These are phyloP conservation scores for Piper betle DNA, from an alignment of 164 flowering plant genomes.

Conservation along the genomic window DNA sequence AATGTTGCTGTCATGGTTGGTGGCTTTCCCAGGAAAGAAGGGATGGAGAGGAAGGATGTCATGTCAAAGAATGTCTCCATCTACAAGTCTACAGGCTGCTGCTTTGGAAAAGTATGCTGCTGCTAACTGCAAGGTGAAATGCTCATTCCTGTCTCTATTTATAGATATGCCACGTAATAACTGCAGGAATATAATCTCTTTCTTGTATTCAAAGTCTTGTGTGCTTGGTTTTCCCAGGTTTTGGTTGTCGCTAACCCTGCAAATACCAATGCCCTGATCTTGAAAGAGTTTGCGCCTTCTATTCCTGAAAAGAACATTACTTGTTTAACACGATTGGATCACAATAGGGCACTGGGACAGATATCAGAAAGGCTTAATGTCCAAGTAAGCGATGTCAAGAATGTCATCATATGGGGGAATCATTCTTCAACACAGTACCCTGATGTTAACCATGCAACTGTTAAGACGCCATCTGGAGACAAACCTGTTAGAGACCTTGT, in stretches of 20 bases:
- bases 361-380: constrained; percentile 84
- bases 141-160: neutral
- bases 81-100: constrained; percentile 94
- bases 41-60: constrained; percentile 97
- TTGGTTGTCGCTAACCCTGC: constrained; percentile 32
- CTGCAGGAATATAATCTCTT: no score
- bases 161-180: neutral
- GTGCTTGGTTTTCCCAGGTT: neutral
- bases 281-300: constrained; percentile 82
- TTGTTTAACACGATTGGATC: constrained; percentile 86
- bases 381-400: constrained; percentile 84
- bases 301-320: constrained; percentile 63
- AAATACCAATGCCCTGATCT: constrained; percentile 54
- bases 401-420: constrained; percentile 95
- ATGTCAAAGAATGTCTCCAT: constrained; percentile 95
- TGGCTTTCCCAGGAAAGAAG: constrained; percentile 98
- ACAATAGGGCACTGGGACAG: constrained; percentile 97
- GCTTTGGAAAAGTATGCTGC: constrained; percentile 93
- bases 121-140: constrained; percentile 84
- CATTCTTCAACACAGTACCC: constrained; percentile 88
- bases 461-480: constrained; percentile 59
- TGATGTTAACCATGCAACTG: constrained; percentile 51
- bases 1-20: constrained; percentile 95
- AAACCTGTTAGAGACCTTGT: constrained; percentile 81
- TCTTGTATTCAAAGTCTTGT: no score